Evolutionary conservation across 768 basidiomycete species (phyloP).

Genomic region (Filobasidium wieringae): DNA sequence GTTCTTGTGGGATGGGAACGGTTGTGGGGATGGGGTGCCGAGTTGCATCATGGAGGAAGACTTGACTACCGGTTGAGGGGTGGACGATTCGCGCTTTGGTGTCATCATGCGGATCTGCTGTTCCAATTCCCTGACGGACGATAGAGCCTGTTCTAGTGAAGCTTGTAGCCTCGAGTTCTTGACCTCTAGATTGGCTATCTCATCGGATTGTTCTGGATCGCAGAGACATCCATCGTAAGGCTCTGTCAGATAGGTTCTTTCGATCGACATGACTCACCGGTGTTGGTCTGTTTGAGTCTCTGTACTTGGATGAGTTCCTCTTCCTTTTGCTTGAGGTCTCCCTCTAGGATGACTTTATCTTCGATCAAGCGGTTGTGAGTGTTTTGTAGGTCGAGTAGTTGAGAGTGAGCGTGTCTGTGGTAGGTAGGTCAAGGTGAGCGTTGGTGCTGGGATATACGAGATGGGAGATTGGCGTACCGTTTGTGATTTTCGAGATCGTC

Average conservation of each 20-base stretch:
- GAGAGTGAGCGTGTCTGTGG: slow-evolving; percentile 37
- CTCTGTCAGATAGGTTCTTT: too few relatives aligned
- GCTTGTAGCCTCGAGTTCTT: neutral
- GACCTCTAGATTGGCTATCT: neutral
- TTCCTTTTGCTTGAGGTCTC: slow-evolving; percentile 84
- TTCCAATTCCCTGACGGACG: too few relatives aligned
- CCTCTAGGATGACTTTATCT: slow-evolving; percentile 93
- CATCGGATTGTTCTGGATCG: neutral
- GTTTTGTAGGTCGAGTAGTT: slow-evolving; percentile 51
- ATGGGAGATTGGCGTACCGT: slow-evolving; percentile 41
- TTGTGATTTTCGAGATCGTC: slow-evolving; percentile 95
- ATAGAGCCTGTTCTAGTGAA: neutral
- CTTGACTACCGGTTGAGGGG: too few relatives aligned
- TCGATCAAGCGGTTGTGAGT: slow-evolving; percentile 84
- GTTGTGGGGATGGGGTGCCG: neutral
- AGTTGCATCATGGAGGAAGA: neutral
- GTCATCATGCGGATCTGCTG: too few relatives aligned
- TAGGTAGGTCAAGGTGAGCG: slow-evolving; percentile 43
- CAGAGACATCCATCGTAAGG: too few relatives aligned
- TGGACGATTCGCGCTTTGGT: too few relatives aligned
- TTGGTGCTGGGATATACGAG: neutral
- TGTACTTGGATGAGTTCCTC: slow-evolving; percentile 81
- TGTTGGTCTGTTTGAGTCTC: slow-evolving; percentile 77
- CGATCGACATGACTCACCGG: slow-evolving; percentile 71
- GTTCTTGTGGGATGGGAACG: neutral